Evolutionary conservation across 208 protist genomes (phyloP).

Genomic region (Chromosphaera perkinsii): DNA sequence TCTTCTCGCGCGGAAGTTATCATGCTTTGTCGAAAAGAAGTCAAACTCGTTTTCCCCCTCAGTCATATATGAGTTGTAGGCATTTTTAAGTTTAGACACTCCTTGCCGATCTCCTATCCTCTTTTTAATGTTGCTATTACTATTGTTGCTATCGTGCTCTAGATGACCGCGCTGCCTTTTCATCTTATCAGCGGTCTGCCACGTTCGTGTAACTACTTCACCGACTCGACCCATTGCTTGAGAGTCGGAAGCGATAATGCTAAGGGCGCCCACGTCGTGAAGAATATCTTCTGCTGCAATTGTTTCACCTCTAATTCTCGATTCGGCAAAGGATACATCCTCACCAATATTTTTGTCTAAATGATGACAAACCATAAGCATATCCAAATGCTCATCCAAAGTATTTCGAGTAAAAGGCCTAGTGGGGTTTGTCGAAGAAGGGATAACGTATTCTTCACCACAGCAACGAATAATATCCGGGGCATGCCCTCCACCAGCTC

Average conservation of each 20-base stretch:
- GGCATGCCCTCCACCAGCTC: conserved; percentile 53
- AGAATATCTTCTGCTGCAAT: conserved; percentile 52
- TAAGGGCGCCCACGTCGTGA: conserved; percentile 49
- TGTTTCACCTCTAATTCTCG: conserved; percentile 42
- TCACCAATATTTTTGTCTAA: conserved; percentile 48
- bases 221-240: conserved; percentile 52
- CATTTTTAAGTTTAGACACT: not conserved
- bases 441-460: conserved; percentile 40
- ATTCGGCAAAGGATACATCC: conserved; percentile 55
- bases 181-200: conserved; percentile 60
- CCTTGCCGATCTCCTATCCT: conserved; percentile 3
- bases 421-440: conserved; percentile 53
- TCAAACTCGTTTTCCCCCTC: not conserved
- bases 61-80: not conserved
- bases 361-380: conserved; percentile 60
- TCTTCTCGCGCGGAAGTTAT: conserved; percentile 27
- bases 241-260: conserved; percentile 56
- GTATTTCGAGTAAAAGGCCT: conserved; percentile 53
- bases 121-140: too few species aligned
- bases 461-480: conserved; percentile 49
- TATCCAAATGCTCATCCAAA: conserved; percentile 57
- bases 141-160: too few species aligned
- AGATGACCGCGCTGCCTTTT: conserved; percentile 52
- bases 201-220: conserved; percentile 51
- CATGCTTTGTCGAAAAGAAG: too few species aligned